Percentiles rank a stretch among this genome's conserved stretches.
These are phyloP conservation scores for Larix kaempferi DNA, from an alignment of 75 land plant genomes.

Conservation along the genomic window DNA sequence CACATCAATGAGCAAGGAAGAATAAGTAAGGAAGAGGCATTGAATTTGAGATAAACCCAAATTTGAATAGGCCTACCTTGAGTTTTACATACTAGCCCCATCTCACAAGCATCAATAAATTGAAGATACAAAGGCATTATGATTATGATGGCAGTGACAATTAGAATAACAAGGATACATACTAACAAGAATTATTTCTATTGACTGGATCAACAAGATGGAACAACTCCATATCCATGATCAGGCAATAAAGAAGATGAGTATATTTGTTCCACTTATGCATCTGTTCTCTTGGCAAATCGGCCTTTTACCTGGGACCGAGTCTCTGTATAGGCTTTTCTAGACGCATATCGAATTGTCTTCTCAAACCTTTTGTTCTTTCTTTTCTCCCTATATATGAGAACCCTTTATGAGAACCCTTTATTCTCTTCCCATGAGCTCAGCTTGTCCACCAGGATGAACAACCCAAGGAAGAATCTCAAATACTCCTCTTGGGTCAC, in stretches of 20 bases:
- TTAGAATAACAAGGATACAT: not conserved
- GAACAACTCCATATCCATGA: conserved; percentile 68
- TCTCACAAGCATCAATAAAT: not conserved
- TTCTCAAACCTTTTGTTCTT: conserved; percentile 89
- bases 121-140: not conserved
- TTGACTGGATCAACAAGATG: conserved; percentile 36
- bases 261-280: conserved; percentile 37
- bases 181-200: not conserved
- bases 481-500: not conserved
- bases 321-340: conserved; percentile 91
- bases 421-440: conserved; percentile 68
- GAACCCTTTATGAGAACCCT: conserved; percentile 75
- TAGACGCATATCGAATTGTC: conserved; percentile 86
- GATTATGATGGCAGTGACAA: not conserved
- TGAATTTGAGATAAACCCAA: too few relatives aligned
- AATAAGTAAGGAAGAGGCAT: too few relatives aligned
- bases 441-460: conserved; percentile 11
- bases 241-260: conserved; percentile 22
- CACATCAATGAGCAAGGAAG: too few relatives aligned
- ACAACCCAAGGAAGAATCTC: conserved; percentile 5
- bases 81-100: not conserved
- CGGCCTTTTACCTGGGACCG: conserved; percentile 84
- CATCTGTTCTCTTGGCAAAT: conserved; percentile 74
- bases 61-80: not conserved
- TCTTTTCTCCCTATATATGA: conserved; percentile 86